Percentiles rank a stretch among this genome's conserved stretches.
Conservation (phyloP, 495 filamentous ascomycete species). For the Talaromyces thailandensis region DNA sequence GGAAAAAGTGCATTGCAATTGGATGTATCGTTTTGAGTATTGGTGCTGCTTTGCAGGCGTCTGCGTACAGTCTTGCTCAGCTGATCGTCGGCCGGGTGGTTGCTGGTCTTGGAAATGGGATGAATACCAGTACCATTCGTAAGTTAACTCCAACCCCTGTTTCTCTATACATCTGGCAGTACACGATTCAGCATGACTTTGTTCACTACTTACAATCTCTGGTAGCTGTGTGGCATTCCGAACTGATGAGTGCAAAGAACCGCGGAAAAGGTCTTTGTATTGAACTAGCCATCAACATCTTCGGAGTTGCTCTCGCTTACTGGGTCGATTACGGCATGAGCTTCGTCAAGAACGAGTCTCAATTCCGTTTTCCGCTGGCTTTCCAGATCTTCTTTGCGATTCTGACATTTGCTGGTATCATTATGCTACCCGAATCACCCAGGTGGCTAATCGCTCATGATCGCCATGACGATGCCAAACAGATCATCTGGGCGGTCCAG, state of each 20-base stretch:
- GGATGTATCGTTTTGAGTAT: conserved; percentile 45
- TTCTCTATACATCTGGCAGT: not conserved
- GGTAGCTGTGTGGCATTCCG: conserved; percentile 42
- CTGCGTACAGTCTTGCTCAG: conserved; percentile 39
- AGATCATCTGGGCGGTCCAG: conserved; percentile 23
- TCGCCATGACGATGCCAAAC: conserved; percentile 20
- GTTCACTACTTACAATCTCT: not conserved
- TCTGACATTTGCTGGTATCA: conserved; percentile 34
- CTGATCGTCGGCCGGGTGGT: conserved; percentile 42
- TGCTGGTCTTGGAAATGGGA: conserved; percentile 40
- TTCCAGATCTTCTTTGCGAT: conserved; percentile 49
- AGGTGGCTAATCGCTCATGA: conserved; percentile 32
- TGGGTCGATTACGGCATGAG: conserved; percentile 31
- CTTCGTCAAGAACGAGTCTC: conserved; percentile 20
- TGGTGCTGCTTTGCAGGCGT: conserved; percentile 47
- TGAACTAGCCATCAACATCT: conserved; percentile 55
- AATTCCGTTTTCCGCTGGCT: conserved; percentile 43
- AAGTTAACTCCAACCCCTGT: conserved; percentile 6
- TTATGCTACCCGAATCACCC: conserved; percentile 47
- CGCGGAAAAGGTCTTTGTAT: conserved; percentile 55
- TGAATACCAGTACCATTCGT: conserved; percentile 40
- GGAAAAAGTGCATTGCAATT: conserved; percentile 44
- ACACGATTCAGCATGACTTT: not conserved
- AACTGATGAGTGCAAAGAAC: conserved; percentile 50
- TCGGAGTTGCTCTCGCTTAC: conserved; percentile 33